Percentiles rank a stretch among this genome's conserved stretches.
These are phyloP conservation scores for Metarhizium sp. DNA, from an alignment of 2,329 filamentous ascomycete genomes.

Conservation along the genomic window DNA sequence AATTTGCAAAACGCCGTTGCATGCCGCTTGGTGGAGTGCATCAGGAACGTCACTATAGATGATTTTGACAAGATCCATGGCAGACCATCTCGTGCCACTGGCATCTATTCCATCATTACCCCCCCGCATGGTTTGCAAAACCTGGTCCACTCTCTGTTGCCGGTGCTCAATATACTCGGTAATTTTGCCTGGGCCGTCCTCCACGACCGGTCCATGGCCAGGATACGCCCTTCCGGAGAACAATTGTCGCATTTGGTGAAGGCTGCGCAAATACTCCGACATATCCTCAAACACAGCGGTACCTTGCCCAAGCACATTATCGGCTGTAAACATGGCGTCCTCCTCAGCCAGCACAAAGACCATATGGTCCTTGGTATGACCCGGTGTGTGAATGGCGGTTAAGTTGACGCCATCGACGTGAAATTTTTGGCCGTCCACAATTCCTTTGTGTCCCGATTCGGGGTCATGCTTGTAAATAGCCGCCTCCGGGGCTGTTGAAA, in stretches of 20 bases:
- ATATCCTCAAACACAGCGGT: conserved; percentile 81
- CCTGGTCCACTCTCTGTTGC: conserved; percentile 68
- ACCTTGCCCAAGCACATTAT: conserved; percentile 81
- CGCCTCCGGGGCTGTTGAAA: conserved; percentile 51
- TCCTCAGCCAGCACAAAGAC: conserved; percentile 69
- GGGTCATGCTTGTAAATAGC: conserved; percentile 60
- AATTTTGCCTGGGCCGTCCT: conserved; percentile 63
- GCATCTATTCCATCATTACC: conserved; percentile 18
- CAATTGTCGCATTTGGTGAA: conserved; percentile 58
- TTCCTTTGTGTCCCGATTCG: conserved; percentile 32
- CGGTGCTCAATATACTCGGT: conserved; percentile 77
- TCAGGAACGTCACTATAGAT: conserved; percentile 77
- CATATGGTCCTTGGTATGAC: conserved; percentile 79
- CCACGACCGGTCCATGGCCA: conserved; percentile 74
- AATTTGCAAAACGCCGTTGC: conserved; percentile 68
- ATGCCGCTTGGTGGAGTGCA: conserved; percentile 65
- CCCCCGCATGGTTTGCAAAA: conserved; percentile 53
- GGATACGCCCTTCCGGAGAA: conserved; percentile 71
- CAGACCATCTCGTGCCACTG: conserved; percentile 42
- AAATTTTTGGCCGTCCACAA: conserved; percentile 45
- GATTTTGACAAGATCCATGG: conserved; percentile 76
- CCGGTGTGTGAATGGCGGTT: conserved; percentile 48
- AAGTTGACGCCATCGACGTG: conserved; percentile 53
- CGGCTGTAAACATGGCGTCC: conserved; percentile 77
- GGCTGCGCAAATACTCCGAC: conserved; percentile 54